Conservation (phyloP, 306 rosid species). For the Citrullus colocynthis region DNA sequence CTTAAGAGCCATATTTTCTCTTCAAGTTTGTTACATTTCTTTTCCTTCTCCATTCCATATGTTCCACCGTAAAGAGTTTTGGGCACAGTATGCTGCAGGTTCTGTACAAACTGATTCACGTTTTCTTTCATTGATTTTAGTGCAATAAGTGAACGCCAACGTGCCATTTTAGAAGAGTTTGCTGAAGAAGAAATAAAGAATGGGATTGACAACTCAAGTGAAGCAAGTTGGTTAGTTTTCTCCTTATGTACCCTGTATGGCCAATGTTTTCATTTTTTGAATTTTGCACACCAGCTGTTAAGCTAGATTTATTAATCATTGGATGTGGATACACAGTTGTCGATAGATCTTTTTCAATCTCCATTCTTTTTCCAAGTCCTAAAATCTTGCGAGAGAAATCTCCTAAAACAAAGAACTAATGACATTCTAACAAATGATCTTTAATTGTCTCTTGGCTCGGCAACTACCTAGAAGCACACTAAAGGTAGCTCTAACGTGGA, state of each 20-base stretch:
- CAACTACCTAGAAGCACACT: not conserved
- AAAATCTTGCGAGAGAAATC: not conserved
- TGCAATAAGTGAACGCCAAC: constrained; percentile 61
- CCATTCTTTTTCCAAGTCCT: not conserved
- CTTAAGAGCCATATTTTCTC: not conserved
- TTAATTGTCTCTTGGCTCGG: not conserved
- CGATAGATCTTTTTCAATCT: not conserved
- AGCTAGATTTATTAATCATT: not conserved
- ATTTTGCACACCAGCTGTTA: not conserved
- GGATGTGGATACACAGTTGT: not conserved
- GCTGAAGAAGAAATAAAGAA: constrained; percentile 66
- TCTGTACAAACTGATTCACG: constrained; percentile 17
- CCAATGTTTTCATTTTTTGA: constrained; percentile 4
- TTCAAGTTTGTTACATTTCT: not conserved
- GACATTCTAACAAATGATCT: not conserved
- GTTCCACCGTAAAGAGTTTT: not conserved
- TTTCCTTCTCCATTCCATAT: not conserved
- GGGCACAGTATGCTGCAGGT: not conserved
- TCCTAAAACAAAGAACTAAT: not conserved
- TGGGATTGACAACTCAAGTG: constrained; percentile 26
- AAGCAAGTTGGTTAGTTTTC: constrained; percentile 55
- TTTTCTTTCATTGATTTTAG: constrained; percentile 24
- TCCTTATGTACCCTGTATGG: not conserved
- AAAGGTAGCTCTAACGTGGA: not conserved
- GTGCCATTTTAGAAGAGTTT: constrained; percentile 77